Evolutionary conservation across 257 asterid species (phyloP).

Genomic region (Gentiana dahurica): DNA sequence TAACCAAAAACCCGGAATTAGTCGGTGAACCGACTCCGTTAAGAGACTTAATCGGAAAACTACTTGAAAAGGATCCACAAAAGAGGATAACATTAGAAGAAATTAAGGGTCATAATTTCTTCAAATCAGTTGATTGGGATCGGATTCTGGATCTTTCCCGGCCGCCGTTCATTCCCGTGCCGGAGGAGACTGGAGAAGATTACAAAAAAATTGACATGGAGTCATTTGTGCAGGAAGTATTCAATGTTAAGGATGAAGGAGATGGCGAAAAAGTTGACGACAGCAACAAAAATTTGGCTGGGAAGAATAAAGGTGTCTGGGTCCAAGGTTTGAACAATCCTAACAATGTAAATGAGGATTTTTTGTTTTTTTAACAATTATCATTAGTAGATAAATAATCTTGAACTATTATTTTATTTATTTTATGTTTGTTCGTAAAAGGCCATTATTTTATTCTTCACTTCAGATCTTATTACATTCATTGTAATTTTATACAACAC

Average conservation of each 20-base stretch:
- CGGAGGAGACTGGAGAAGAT: conserved; percentile 34
- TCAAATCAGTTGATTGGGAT: conserved; percentile 63
- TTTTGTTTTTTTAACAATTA: conserved; percentile 31
- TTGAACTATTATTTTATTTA: too few species aligned
- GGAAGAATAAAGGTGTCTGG: conserved; percentile 1
- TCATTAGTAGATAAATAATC: too few species aligned
- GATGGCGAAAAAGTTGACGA: conserved; percentile 12
- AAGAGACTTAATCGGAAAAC: conserved; percentile 56
- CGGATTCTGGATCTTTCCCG: conserved; percentile 48
- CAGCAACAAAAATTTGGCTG: background rate
- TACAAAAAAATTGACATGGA: conserved; percentile 52
- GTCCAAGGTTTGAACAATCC: conserved; percentile 26
- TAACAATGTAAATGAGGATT: conserved; percentile 33
- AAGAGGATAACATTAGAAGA: conserved; percentile 40
- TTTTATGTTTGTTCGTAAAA: too few species aligned
- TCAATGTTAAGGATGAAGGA: conserved; percentile 24
- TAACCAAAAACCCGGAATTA: conserved; percentile 35
- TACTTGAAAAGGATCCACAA: conserved; percentile 57
- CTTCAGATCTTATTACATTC: too few species aligned
- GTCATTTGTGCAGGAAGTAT: conserved; percentile 51
- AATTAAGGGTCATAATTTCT: conserved; percentile 55
- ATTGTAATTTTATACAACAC: too few species aligned
- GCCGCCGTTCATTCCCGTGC: conserved; percentile 81
- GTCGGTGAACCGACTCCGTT: conserved; percentile 64
- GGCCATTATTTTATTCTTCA: too few species aligned